A percentile compares a stretch with the other conserved stretches of the same genome.
Evolutionary conservation across 2,329 filamentous ascomycete genomes (phyloP).

Genomic region (Elsinoe perseae): DNA sequence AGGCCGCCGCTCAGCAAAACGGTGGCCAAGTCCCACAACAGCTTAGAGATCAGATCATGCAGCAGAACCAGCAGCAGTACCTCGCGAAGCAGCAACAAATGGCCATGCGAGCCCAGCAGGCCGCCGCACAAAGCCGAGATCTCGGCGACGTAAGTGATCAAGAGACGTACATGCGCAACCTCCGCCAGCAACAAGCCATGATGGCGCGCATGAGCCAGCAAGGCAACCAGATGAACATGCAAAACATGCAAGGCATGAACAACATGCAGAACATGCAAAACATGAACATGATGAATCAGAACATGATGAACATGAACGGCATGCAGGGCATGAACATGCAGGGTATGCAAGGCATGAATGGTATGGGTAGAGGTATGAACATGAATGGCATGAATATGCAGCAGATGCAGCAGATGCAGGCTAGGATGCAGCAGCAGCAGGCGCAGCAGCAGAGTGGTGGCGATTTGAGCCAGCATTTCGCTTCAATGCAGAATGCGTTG

Average conservation of each 20-base stretch:
- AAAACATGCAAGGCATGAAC: conserved; percentile 16
- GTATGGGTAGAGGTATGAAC: conserved; percentile 15
- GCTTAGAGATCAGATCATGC: conserved; percentile 27
- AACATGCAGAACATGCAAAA: conserved; percentile 21
- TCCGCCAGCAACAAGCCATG: conserved; percentile 27
- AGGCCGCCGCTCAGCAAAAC: conserved; percentile 14
- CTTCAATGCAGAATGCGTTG: conserved; percentile 27
- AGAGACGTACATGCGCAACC: conserved; percentile 31
- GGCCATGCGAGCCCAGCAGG: conserved; percentile 18
- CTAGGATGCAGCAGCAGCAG: conserved; percentile 22
- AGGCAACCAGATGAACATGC: conserved; percentile 12
- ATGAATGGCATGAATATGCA: conserved; percentile 12
- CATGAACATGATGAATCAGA: conserved; percentile 22
- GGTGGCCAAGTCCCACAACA: conserved; percentile 20
- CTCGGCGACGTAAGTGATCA: conserved; percentile 25
- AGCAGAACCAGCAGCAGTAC: conserved; percentile 23
- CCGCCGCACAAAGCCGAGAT: conserved; percentile 13
- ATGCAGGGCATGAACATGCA: conserved; percentile 22
- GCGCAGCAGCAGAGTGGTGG: conserved; percentile 19
- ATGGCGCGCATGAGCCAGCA: conserved; percentile 19
- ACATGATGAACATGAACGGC: conserved; percentile 19
- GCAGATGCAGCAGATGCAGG: conserved; percentile 21
- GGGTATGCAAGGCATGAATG: conserved; percentile 18
- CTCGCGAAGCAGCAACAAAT: conserved; percentile 18
- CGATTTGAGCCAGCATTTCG: conserved; percentile 24